Conservation (phyloP, 331 rosid species). For the Pyracantha coccinea region DNA sequence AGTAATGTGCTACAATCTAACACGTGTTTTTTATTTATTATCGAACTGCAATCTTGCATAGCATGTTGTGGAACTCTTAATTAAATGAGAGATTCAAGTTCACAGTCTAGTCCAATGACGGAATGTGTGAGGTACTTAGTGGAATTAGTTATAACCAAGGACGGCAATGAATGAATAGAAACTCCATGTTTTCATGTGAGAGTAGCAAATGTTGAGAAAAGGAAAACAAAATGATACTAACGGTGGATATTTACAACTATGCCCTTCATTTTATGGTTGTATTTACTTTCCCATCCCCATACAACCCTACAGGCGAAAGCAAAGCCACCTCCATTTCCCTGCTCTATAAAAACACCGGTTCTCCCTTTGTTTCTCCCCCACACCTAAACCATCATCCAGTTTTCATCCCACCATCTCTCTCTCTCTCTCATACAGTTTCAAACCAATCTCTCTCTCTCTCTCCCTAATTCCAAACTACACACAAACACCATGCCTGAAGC, state of each 20-base stretch:
- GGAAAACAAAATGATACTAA: conserved; percentile 12
- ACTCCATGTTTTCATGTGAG: conserved; percentile 18
- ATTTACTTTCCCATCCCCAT: conserved; percentile 32
- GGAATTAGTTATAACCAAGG: neutral
- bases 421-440: neutral
- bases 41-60: neutral
- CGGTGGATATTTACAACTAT: conserved; percentile 18
- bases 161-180: conserved; percentile 7
- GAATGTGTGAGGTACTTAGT: neutral
- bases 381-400: conserved; percentile 29
- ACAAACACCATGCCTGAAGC: conserved; percentile 74
- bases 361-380: conserved; percentile 43
- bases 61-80: neutral
- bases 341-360: conserved; percentile 45
- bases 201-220: conserved; percentile 8
- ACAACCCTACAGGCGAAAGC: neutral
- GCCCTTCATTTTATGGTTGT: conserved; percentile 9
- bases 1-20: neutral
- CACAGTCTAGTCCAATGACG: neutral
- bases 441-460: no score
- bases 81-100: no score
- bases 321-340: conserved; percentile 31
- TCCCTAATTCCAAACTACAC: neutral
- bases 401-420: conserved; percentile 6
- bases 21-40: neutral